phyloP scores from a whole-genome alignment of 2,329 filamentous ascomycete species.

The Clarireedia paspali region DNA sequence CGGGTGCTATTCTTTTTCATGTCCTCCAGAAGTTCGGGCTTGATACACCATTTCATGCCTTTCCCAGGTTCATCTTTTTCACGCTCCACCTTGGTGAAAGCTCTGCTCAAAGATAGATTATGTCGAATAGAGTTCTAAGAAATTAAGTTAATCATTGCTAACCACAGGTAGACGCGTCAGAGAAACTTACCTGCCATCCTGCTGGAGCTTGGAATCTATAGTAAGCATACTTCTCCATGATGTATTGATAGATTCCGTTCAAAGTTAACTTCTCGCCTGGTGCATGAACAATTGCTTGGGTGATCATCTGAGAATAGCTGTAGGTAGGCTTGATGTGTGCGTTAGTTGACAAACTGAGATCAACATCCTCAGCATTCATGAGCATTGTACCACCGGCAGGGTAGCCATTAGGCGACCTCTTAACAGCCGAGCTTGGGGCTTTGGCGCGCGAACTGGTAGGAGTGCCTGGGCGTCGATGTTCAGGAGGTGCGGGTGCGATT shows the following conservation, averaged over 20 bases:
- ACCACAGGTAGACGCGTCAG: not conserved
- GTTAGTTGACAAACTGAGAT: conserved; percentile 74
- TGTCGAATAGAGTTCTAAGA: conserved; percentile 86
- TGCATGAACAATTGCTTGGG: conserved; percentile 85
- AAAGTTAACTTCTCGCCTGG: conserved; percentile 83
- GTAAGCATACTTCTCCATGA: conserved; percentile 85
- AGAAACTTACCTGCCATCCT: conserved; percentile 75
- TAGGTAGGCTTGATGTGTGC: conserved; percentile 91
- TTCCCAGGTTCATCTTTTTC: conserved; percentile 94
- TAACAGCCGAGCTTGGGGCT: conserved; percentile 15
- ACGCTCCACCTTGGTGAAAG: conserved; percentile 87
- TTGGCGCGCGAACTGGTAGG: conserved; percentile 32
- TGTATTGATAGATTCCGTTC: conserved; percentile 88
- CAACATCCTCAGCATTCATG: conserved; percentile 49
- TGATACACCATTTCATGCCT: conserved; percentile 98
- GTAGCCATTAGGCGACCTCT: conserved; percentile 24
- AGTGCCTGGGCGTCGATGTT: conserved; percentile 54
- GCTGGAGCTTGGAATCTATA: conserved; percentile 68
- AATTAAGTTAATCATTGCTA: too few relatives aligned
- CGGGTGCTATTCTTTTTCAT: conserved; percentile 56
- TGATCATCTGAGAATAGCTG: conserved; percentile 95
- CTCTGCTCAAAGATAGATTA: conserved; percentile 90
- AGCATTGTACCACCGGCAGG: conserved; percentile 34
- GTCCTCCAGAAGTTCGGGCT: conserved; percentile 74
- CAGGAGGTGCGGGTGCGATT: conserved; percentile 51